These are phyloP conservation scores for Fonsecaea multimorphosa DNA, from an alignment of 2,329 filamentous ascomycete species.

Conservation along the genomic window DNA sequence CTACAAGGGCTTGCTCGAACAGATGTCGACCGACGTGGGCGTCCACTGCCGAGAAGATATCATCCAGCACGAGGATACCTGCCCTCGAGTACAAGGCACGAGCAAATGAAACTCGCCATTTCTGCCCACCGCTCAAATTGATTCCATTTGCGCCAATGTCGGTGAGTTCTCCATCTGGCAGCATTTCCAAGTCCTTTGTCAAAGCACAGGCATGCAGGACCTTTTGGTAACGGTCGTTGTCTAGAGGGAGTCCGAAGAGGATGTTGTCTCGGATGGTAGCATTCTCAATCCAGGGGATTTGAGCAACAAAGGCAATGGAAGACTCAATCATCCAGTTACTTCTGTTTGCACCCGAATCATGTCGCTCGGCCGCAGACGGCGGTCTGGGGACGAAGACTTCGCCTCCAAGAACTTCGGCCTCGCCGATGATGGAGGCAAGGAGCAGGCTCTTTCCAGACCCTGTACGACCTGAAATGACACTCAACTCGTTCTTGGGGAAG, in stretches of 20 bases:
- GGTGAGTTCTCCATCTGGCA: conserved; percentile 77
- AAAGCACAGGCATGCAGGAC: conserved; percentile 76
- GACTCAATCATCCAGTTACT: conserved; percentile 72
- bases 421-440: conserved; percentile 74
- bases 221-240: conserved; percentile 71
- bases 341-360: conserved; percentile 65
- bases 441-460: conserved; percentile 79
- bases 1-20: conserved; percentile 75
- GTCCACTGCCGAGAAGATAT: conserved; percentile 82
- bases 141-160: conserved; percentile 86
- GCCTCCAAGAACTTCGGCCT: conserved; percentile 72
- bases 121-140: conserved; percentile 81
- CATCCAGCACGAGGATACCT: conserved; percentile 77
- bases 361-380: conserved; percentile 60
- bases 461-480: conserved; percentile 76
- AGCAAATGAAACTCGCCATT: conserved; percentile 81
- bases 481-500: conserved; percentile 73
- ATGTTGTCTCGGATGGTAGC: conserved; percentile 80
- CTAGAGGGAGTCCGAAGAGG: conserved; percentile 73
- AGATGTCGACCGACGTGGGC: conserved; percentile 80
- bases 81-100: conserved; percentile 80
- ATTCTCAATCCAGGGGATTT: conserved; percentile 87
- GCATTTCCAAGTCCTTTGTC: conserved; percentile 75
- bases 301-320: conserved; percentile 75
- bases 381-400: conserved; percentile 60